Evolutionary conservation across 1,139 yeast species (phyloP).

Genomic region (Saccharomyces hybrid): DNA sequence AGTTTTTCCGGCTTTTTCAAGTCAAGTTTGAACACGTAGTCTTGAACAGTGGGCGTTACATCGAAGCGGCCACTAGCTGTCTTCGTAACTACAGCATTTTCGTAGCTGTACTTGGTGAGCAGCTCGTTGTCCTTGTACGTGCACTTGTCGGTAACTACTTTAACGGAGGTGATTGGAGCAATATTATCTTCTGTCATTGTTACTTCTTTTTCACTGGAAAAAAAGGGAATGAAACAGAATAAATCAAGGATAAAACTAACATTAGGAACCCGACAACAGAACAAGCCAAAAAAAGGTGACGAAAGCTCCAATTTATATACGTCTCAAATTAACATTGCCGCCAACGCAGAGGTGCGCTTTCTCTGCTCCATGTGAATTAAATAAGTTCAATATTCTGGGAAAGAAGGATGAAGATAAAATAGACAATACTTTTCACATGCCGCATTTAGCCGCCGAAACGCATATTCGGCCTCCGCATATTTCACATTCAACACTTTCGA

Average conservation of each 20-base stretch:
- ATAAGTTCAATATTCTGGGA: not conserved
- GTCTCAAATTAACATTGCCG: not conserved
- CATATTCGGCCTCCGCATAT: not conserved
- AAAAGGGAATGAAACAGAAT: not conserved
- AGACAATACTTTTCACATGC: not conserved
- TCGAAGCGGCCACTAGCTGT: slow-evolving; percentile 29
- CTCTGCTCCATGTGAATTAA: not conserved
- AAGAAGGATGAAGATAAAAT: not conserved
- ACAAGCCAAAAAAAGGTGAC: not conserved
- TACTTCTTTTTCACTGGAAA: not conserved
- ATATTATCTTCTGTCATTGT: slow-evolving; percentile 5
- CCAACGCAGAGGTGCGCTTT: not conserved
- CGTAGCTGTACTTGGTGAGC: slow-evolving; percentile 64
- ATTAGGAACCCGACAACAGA: not conserved
- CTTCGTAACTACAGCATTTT: slow-evolving; percentile 47
- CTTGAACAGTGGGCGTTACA: slow-evolving; percentile 65
- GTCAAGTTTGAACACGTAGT: slow-evolving; percentile 82
- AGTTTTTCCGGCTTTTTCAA: slow-evolving; percentile 67
- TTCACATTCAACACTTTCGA: not conserved
- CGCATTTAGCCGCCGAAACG: not conserved
- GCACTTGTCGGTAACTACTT: slow-evolving; percentile 57
- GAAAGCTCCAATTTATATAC: not conserved
- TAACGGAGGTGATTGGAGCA: slow-evolving; percentile 33
- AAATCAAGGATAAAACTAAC: not conserved
- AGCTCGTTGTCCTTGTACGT: slow-evolving; percentile 50